Evolutionary conservation across 768 basidiomycete genomes (phyloP), one percentile per base, ranked within the genome.

Genomic region (Suillus paluster): DNA sequence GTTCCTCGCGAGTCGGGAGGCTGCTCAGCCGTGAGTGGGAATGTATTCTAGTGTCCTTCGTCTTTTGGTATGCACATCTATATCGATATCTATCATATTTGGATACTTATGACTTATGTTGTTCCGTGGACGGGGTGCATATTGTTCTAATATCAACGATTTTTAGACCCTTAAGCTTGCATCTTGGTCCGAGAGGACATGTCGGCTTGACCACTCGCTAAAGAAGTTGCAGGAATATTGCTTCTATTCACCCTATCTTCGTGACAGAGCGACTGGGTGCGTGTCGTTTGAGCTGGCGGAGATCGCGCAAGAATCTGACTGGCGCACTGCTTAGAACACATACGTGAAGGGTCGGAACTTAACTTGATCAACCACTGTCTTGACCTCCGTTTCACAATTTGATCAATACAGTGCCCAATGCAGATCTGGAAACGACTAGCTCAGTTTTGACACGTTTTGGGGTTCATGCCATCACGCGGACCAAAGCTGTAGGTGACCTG

Each of bases 1-100:
- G 5, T 83, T 83, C 66, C 63, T 83, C 7, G 77, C 80, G 5
- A 65, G 69, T n/a, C 66, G 75, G 14, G 78, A 77, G 10, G 76
- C 75, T 53, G 68, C 72, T 60, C 54, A 39, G 17, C 25, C 54
- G 17, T 55, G 38, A 55, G 10, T 36, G 21, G 34, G 15, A 23
- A 8, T 27, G 54, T 27, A 19, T 17, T 38, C 17, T 25, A 39
- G 10, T 6, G 9, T 38, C 10, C 38, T 39, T 34, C 25, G 25
- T 55, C 7, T 25, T 39, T 55, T 39, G 54, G 54, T 55, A 55
- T 55, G 54, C 38, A 39, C 23, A 39, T 55, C 54, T 55, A 39
- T 14, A 19, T 39, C 49, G n/a, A 44, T n/a, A 44, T n/a, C 17
- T 23, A 25, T 39, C 54, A 55, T 55, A 11, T 55, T 25, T 19